Evolutionary conservation across 345 rosid species (phyloP), one percentile per base, ranked within the genome.

Genomic region (Citrus cavaleriei): DNA sequence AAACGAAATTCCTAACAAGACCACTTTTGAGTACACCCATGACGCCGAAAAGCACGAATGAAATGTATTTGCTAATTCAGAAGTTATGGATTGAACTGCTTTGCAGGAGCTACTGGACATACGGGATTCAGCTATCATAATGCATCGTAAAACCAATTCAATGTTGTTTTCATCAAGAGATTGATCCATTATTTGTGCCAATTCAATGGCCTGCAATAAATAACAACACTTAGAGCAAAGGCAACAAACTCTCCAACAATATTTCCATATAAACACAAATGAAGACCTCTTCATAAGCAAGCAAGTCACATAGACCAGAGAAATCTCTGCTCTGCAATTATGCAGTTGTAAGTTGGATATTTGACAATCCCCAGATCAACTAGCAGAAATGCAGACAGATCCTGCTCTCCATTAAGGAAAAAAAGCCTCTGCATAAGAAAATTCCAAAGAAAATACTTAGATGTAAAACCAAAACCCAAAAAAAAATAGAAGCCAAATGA

Each of bases 201-300:
- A 88, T 90, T 90, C 97, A 87, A 92, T 89, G 74, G 98, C 97
- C 97, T 95, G 93, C 74, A 82, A 75, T 18, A 77, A 35, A 81
- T 16, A 63, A 72, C 6, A 21, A 37, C 55, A 70, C 14, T 78
- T 68, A 73, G 57, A 18, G 74, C 73, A 67, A 79, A 82, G 30
- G 60, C 27, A 77, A 69, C 54, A 55, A 30, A 72, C 54, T 7
- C 30, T 28, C 32, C 6, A 69, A 46, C 32, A 72, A 27, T 22
- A 62, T 32, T 38, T 72, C 27, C 40, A 22, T 24, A 80, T 35
- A 19, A 34, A 83, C 73, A 87, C 65, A 80, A 86, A 80, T 57
- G 42, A 63, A 32, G 61, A 95, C 99, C 98, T 95, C 97, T 86
- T 95, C 99, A 81, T 92, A 95, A 81, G 93, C 98, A 81, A 93